A percentile compares a stretch with the other conserved stretches of the same genome.
Evolutionary conservation across 192 early-diverging fungal genomes (phyloP).

Genomic region (Entomortierella chlamydospora): DNA sequence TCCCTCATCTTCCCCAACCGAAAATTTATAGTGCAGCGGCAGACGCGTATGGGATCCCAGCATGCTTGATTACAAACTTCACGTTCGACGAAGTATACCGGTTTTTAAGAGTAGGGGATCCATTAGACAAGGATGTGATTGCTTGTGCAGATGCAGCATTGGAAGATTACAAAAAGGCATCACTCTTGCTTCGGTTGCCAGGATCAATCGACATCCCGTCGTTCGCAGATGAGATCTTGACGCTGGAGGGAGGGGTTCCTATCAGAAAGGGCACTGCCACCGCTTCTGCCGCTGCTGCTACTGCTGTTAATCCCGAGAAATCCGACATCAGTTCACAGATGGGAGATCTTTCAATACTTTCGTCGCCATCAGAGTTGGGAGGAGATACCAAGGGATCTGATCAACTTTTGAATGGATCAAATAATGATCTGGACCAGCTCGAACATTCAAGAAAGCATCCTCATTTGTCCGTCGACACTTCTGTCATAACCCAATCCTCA

Average conservation of each 20-base stretch:
- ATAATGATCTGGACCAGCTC: neutral
- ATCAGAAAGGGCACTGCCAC: neutral
- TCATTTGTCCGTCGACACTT: constrained; percentile 11
- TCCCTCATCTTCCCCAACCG: neutral
- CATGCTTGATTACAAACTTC: constrained; percentile 69
- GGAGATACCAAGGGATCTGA: neutral
- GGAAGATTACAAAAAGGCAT: constrained; percentile 63
- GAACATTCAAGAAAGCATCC: constrained; percentile 4
- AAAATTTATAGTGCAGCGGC: constrained; percentile 62
- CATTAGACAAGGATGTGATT: constrained; percentile 56
- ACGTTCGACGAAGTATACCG: constrained; percentile 71
- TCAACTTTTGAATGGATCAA: too few species aligned
- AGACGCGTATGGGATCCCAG: constrained; percentile 59
- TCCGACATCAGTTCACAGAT: too few species aligned
- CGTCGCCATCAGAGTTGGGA: neutral
- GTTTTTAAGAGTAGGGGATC: constrained; percentile 65
- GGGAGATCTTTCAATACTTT: too few species aligned
- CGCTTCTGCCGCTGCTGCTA: too few species aligned
- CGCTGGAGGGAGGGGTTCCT: constrained; percentile 5
- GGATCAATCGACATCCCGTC: constrained; percentile 70
- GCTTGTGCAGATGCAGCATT: constrained; percentile 54
- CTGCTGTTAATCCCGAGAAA: too few species aligned
- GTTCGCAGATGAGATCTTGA: constrained; percentile 57
- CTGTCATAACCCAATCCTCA: neutral
- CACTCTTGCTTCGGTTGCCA: constrained; percentile 62